Evolutionary conservation across 2,329 filamentous ascomycete genomes (phyloP).

Genomic region (Epichloe amarillans): DNA sequence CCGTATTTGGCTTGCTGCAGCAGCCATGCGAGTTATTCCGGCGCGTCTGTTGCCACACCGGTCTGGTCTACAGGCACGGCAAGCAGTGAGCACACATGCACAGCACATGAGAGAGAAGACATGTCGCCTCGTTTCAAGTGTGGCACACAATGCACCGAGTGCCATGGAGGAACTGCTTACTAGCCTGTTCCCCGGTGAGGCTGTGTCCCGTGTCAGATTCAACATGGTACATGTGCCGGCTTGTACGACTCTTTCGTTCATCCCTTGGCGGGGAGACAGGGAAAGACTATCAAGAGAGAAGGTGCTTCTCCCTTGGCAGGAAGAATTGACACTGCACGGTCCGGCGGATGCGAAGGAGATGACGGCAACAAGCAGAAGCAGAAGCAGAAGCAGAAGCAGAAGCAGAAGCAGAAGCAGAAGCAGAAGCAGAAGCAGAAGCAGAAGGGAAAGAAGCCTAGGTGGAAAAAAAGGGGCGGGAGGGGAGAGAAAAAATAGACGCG

Average conservation of each 20-base stretch:
- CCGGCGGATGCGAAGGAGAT: neutral
- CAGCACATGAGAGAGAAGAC: neutral
- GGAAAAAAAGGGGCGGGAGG: neutral
- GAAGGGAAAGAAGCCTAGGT: neutral
- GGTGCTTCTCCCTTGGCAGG: neutral
- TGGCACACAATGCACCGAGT: neutral
- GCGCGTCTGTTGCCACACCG: conserved; percentile 4
- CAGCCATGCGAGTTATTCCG: neutral
- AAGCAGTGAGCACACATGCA: neutral
- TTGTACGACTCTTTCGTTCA: neutral
- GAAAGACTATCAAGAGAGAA: neutral
- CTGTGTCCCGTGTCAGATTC: neutral
- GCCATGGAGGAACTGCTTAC: neutral
- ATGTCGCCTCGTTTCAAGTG: neutral
- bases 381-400: neutral
- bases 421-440: neutral
- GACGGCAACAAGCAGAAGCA: neutral
- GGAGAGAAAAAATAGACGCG: neutral
- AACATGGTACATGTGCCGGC: neutral
- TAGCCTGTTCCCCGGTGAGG: neutral
- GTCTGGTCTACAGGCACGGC: conserved; percentile 4
- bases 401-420: neutral
- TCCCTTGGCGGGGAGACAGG: neutral
- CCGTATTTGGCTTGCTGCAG: conserved; percentile 3
- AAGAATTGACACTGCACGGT: neutral